Percentiles rank a stretch among this genome's conserved stretches.
Conservation (phyloP, 2,329 filamentous ascomycete species). For the Seiridium cupressi region DNA sequence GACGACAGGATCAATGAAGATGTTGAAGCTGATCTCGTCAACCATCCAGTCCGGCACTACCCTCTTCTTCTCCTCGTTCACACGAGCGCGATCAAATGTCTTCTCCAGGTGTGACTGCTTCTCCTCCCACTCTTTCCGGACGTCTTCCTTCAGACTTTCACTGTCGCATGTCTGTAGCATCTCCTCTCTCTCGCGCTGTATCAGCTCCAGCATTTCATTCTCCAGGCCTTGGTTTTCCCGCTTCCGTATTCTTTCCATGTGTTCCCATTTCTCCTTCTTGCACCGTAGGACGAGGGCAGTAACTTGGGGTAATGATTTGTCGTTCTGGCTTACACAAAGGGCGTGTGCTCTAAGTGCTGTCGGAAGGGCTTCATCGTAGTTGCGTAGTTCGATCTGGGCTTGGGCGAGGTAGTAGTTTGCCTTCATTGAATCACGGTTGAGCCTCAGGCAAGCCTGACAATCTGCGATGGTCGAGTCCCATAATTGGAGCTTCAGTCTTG, state of each 20-base stretch:
- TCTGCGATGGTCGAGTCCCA: constrained; percentile 77
- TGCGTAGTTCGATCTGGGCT: constrained; percentile 72
- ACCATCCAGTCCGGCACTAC: constrained; percentile 75
- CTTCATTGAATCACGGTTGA: constrained; percentile 70
- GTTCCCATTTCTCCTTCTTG: constrained; percentile 85
- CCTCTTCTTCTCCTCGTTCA: constrained; percentile 42
- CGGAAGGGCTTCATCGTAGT: constrained; percentile 70
- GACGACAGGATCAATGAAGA: constrained; percentile 70
- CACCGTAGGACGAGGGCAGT: constrained; percentile 73
- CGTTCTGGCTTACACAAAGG: constrained; percentile 61
- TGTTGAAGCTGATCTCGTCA: constrained; percentile 71
- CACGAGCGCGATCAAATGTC: constrained; percentile 52
- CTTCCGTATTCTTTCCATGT: constrained; percentile 61
- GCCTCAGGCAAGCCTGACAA: constrained; percentile 70
- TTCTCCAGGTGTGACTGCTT: constrained; percentile 44
- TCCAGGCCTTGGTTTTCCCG: constrained; percentile 59
- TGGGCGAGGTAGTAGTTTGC: constrained; percentile 81
- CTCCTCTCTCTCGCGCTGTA: constrained; percentile 47
- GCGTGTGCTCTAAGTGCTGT: constrained; percentile 72
- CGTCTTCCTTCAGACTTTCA: constrained; percentile 41
- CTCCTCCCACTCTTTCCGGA: constrained; percentile 43
- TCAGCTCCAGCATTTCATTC: constrained; percentile 51
- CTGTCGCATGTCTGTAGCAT: constrained; percentile 24
- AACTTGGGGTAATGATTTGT: constrained; percentile 67
- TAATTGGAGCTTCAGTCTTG: constrained; percentile 69